Percentiles rank a stretch among this genome's conserved stretches.
phyloP scores from a whole-genome alignment of 2,329 filamentous ascomycete species.

The Cladosporium sp. region DNA sequence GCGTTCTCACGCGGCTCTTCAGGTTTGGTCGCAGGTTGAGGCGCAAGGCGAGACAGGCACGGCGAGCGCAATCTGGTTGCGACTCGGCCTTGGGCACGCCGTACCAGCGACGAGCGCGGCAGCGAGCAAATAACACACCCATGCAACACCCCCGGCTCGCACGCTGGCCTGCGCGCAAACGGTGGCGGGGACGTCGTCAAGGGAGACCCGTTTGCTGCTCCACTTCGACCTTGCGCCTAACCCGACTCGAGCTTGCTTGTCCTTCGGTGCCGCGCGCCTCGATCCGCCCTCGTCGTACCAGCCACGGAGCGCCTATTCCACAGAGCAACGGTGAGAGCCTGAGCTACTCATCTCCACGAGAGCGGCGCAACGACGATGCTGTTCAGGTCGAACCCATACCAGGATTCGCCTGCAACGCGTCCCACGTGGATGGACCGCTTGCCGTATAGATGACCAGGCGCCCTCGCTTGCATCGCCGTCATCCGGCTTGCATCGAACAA shows the following conservation, averaged over 20 bases:
- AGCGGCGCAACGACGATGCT: no score
- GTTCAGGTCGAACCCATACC: not conserved
- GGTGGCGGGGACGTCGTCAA: constrained; percentile 8
- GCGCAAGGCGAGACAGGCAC: not conserved
- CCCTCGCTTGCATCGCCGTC: not conserved
- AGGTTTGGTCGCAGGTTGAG: not conserved
- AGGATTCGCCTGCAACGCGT: not conserved
- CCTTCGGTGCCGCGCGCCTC: not conserved
- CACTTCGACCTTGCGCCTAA: not conserved
- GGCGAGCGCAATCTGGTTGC: not conserved
- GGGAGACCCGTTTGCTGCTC: not conserved
- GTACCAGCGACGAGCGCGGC: not conserved
- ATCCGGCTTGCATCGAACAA: not conserved
- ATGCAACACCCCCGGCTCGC: not conserved
- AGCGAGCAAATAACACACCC: not conserved
- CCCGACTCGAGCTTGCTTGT: not conserved
- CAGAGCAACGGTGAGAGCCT: no score
- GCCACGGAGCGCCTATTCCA: no score
- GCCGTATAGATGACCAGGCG: not conserved
- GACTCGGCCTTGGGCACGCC: not conserved
- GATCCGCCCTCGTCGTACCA: not conserved
- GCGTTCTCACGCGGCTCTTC: not conserved
- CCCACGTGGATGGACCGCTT: not conserved
- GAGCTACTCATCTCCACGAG: no score
- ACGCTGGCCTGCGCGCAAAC: not conserved